Base-by-base conservation (phyloP, 2,329 filamentous ascomycete species). In the Xylaria sp. region DNA sequence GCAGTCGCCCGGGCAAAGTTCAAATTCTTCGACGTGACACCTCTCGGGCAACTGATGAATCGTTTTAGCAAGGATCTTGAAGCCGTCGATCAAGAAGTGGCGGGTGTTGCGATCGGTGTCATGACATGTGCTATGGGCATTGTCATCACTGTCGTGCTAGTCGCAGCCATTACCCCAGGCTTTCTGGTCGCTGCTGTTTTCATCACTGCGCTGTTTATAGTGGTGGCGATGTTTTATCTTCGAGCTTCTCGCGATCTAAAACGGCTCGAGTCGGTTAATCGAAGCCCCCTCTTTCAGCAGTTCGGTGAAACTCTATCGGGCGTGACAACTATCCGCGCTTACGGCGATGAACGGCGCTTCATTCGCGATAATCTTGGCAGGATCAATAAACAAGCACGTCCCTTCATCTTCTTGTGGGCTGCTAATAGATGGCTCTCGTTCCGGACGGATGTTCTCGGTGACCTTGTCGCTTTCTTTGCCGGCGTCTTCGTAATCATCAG, bases 21-120 rank as follows among this genome's bases (percentile, higher is more conserved):
- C 85, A 94, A 93, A 78, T 99, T 99, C 83, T 99, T 99, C 77
- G 96, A 99, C 77, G 92, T 95, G 1, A 99, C 96, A 0, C 96
- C 96, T 2, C 88, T 98, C 0, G 96, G 96, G 13, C 95, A 98
- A 81, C 87, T 99, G 76, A 98, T 98, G 91, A 99, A 99, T 81
- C 90, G 96, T 23, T 99, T 99, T 83, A 98, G 95, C 79, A 98
- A 98, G 81, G 96, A 99, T 79, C 88, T 99, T 15, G 94, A 99
- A 80, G 90, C 94, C 12, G 87, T 99, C 23, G 96, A 99, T 74
- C 96, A 99, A 79, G 96, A 99, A 80, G 93, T 99, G 67, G 94
- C 96, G 0, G 94, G 94, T 2, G 90, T 97, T 50, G 95, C 96
- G 25, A 94, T 98, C 74, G 88, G 89, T 63, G 87, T 91, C 62